phyloP scores from a whole-genome alignment of 768 basidiomycete species.

The Phylloporus arenicola region DNA sequence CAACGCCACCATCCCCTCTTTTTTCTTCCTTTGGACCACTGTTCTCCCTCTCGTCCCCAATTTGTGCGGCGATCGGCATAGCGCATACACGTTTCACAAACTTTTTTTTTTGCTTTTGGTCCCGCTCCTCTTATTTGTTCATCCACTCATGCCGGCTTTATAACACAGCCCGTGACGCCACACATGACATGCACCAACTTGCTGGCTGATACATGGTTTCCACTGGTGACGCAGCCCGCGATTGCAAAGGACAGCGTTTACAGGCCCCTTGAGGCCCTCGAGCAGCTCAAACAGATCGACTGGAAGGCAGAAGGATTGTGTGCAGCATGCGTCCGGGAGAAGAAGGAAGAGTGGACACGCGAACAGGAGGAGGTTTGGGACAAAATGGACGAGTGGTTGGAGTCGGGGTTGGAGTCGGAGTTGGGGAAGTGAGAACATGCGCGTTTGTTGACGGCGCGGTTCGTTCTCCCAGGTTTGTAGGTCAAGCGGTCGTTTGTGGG shows the following conservation, averaged over 20 bases:
- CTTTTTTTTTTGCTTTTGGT: neutral
- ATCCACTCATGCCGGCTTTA: neutral
- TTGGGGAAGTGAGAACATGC: neutral
- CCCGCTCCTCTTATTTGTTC: neutral
- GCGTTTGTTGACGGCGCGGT: neutral
- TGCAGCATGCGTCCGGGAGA: slow-evolving; percentile 49
- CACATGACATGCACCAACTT: slow-evolving; percentile 74
- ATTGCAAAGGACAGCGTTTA: slow-evolving; percentile 58
- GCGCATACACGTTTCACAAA: neutral
- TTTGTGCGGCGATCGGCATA: neutral
- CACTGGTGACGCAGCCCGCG: slow-evolving; percentile 62
- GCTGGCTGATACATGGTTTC: slow-evolving; percentile 69
- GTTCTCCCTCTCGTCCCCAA: neutral
- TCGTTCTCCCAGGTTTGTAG: neutral
- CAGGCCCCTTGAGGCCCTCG: slow-evolving; percentile 67
- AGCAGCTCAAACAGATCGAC: slow-evolving; percentile 50
- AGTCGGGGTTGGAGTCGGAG: slow-evolving; percentile 38
- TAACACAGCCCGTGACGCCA: slow-evolving; percentile 41
- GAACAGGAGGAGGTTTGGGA: slow-evolving; percentile 59
- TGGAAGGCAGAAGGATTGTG: slow-evolving; percentile 61
- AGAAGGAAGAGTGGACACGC: slow-evolving; percentile 59
- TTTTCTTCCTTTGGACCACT: neutral
- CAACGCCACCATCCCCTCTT: neutral
- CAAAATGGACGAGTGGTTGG: slow-evolving; percentile 56
- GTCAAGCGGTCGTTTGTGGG: neutral